Percentiles rank a stretch among this genome's conserved stretches.
Evolutionary conservation across 2,329 filamentous ascomycete genomes (phyloP).

Genomic region (Tolypocladium inflatum): DNA sequence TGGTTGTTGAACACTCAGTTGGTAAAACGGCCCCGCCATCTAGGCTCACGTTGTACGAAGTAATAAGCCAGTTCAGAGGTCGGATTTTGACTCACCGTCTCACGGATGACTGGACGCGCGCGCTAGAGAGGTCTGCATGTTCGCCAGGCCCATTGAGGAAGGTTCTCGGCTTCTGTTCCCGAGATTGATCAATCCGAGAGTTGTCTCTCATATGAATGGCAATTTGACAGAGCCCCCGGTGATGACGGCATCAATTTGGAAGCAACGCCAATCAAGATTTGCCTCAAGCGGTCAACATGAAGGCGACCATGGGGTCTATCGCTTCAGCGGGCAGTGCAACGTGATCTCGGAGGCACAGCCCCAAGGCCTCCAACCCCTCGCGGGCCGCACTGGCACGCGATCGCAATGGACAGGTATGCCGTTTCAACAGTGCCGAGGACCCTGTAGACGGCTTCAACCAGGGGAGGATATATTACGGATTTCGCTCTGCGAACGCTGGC

Average conservation of each 20-base stretch:
- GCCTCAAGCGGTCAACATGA: neutral
- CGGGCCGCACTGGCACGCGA: neutral
- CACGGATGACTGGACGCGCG: neutral
- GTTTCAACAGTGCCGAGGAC: neutral
- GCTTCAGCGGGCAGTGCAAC: neutral
- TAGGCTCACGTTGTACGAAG: neutral
- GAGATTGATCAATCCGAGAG: neutral
- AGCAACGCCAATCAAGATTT: neutral
- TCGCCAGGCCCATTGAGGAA: neutral
- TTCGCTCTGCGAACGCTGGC: accelerated
- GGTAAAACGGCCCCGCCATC: too few relatives aligned
- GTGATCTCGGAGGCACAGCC: neutral
- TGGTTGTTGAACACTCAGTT: too few relatives aligned
- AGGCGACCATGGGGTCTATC: neutral
- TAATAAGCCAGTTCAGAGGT: neutral
- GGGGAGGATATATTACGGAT: neutral
- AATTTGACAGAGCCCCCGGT: neutral
- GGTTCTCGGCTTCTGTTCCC: neutral
- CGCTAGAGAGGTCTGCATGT: neutral
- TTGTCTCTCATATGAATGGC: neutral
- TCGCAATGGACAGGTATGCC: neutral
- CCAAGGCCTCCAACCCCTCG: too few relatives aligned
- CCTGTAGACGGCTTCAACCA: neutral
- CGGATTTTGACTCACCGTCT: neutral
- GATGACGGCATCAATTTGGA: neutral